Percentiles rank a stretch among this genome's conserved stretches.
phyloP scores from a whole-genome alignment of 257 asterid genomes.

The Eucommia ulmoides region DNA sequence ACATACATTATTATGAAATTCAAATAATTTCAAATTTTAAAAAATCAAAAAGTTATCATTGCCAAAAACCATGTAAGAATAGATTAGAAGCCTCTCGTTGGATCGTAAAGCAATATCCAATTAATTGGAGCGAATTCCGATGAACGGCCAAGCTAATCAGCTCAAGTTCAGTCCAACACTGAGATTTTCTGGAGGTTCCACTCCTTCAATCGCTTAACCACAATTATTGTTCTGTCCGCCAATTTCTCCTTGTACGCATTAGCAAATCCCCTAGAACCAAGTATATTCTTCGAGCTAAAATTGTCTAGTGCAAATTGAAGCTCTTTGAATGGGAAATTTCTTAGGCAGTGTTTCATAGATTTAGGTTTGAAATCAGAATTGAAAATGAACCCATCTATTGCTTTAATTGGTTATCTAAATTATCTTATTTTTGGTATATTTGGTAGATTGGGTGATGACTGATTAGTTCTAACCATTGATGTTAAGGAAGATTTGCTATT shows the following conservation, averaged over 20 bases:
- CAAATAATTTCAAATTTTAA: too few relatives aligned
- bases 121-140: slow-evolving; percentile 62
- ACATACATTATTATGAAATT: too few relatives aligned
- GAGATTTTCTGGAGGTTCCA: slow-evolving; percentile 74
- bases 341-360: slow-evolving; percentile 70
- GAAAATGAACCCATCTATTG: background rate
- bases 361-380: slow-evolving; percentile 17
- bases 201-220: slow-evolving; percentile 88
- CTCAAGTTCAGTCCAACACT: slow-evolving; percentile 73
- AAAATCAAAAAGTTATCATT: too few relatives aligned
- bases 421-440: too few relatives aligned
- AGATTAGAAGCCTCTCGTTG: slow-evolving; percentile 67
- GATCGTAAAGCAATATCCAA: slow-evolving; percentile 74
- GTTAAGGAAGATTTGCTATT: slow-evolving; percentile 45
- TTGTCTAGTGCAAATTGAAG: slow-evolving; percentile 68
- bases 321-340: slow-evolving; percentile 71
- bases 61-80: slow-evolving; percentile 91
- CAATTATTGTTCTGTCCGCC: slow-evolving; percentile 52
- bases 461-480: slow-evolving; percentile 38
- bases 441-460: too few relatives aligned
- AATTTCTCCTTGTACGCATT: slow-evolving; percentile 70
- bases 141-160: slow-evolving; percentile 92
- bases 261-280: slow-evolving; percentile 90
- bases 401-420: too few relatives aligned
- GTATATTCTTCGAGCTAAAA: slow-evolving; percentile 82